Base-by-base conservation (phyloP, 1,284 basidiomycete species). In the Ganoderma sinense region DNA sequence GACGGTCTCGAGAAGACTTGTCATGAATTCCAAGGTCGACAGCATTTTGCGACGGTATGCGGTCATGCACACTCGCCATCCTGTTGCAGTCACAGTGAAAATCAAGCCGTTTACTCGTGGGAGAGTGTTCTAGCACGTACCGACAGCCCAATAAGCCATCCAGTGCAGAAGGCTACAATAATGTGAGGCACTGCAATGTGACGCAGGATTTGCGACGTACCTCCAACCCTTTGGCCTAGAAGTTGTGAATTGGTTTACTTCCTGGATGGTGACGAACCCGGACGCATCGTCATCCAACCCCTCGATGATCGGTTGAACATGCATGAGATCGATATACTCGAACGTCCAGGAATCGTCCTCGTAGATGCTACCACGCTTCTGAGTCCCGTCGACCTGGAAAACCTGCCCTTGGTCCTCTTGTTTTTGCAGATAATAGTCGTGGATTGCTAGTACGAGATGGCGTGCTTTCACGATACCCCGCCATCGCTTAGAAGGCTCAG, bases 231-330 rank as follows among this genome's bases (percentile, higher is more conserved):
- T 20, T 0, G 77, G 77, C 8, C 72, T 66, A 16, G 69, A 65
- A 1, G 73, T 74, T 7, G 82, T 81, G 63, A 86, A 84, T 2
- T 75, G 76, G 67, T 88, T 88, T 8, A 86, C 82, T 68, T 87
- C 85, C n/a, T 82, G 80, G 7, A 87, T 77, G 16, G 82, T 86
- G n/a, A 85, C 76, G 62, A 81, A 87, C 0, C 86, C 85, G 0
- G 85, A 85, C 0, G 81, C 83, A 67, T 88, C 86, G 56, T 86
- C 84, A 66, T 87, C 86, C 29, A 87, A 80, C 0, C 85, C 85
- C 70, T 88, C 86, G 11, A 78, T 71, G 65, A 87, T 82, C 4
- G 81, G 80, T 66, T 85, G 85, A 7, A 86, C 73, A 62, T 83
- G 82, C 23, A 77, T 77, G 7, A 82, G 74, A 59, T 81, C 83